Percentiles rank a stretch among this genome's conserved stretches.
phyloP scores from a whole-genome alignment of 179 eudicot species.

The Spinacia oleracea region DNA sequence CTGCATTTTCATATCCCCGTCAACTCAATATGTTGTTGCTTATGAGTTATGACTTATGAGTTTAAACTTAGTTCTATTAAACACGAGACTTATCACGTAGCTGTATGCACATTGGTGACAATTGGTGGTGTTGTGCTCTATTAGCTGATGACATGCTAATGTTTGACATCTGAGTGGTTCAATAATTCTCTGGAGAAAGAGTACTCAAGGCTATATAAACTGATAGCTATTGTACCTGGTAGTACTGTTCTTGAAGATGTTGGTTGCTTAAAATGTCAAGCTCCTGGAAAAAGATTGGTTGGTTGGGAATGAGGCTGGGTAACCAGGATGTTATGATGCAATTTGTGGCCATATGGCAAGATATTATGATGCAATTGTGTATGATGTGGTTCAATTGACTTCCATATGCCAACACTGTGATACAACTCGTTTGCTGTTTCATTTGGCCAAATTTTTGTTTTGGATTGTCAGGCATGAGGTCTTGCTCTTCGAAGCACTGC shows the following conservation, averaged over 20 bases:
- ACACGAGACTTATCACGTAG: neutral
- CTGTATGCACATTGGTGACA: neutral
- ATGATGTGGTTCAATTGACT: neutral
- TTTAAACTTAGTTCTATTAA: too few relatives aligned
- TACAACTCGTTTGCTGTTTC: neutral
- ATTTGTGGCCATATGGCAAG: neutral
- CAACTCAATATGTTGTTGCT: too few relatives aligned
- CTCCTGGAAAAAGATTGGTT: neutral
- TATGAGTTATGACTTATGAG: too few relatives aligned
- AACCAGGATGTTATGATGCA: neutral
- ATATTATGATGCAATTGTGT: neutral
- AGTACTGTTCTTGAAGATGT: neutral
- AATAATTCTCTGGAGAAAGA: neutral
- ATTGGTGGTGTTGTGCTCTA: neutral
- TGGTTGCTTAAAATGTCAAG: neutral
- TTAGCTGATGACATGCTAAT: neutral
- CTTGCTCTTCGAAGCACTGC: constrained; percentile 86
- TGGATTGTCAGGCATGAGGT: constrained; percentile 68
- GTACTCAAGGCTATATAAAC: too few relatives aligned
- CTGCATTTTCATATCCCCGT: neutral
- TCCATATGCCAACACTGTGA: neutral
- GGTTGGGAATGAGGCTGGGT: neutral
- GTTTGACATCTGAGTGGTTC: neutral
- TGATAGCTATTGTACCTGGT: neutral
- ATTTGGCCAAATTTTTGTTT: neutral